A percentile compares a stretch with the other conserved stretches of the same genome.
phyloP scores from a whole-genome alignment of 345 rosid genomes.

The Xanthoceras sorbifolium region DNA sequence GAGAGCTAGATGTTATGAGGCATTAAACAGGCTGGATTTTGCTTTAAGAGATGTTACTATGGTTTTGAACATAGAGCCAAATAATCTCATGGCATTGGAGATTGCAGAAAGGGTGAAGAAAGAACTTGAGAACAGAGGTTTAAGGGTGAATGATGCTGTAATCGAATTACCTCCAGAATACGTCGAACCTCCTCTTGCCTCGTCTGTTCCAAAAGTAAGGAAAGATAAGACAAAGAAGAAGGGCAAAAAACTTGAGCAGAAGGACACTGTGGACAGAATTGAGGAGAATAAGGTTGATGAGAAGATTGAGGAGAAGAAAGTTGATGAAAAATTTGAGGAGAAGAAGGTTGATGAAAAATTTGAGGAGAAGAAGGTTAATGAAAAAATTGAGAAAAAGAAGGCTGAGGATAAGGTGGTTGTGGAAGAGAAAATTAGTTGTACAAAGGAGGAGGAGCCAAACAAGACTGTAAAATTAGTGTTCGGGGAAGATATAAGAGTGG shows the following conservation, averaged over 20 bases:
- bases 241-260: slow-evolving; percentile 36
- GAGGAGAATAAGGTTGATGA: slow-evolving; percentile 33
- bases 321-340: slow-evolving; percentile 41
- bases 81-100: slow-evolving; percentile 74
- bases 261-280: slow-evolving; percentile 27
- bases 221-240: slow-evolving; percentile 49
- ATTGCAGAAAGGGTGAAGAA: slow-evolving; percentile 66
- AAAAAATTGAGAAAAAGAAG: slow-evolving; percentile 37
- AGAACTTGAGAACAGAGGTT: slow-evolving; percentile 57
- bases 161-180: slow-evolving; percentile 78
- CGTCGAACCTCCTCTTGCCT: slow-evolving; percentile 56
- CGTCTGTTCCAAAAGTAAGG: slow-evolving; percentile 29
- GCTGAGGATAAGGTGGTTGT: slow-evolving; percentile 58
- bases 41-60: slow-evolving; percentile 67
- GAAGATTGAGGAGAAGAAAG: slow-evolving; percentile 34
- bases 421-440: slow-evolving; percentile 49
- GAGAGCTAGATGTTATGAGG: slow-evolving; percentile 90
- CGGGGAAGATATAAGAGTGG: slow-evolving; percentile 80
- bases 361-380: slow-evolving; percentile 44
- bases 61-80: slow-evolving; percentile 69
- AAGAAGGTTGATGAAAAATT: slow-evolving; percentile 53
- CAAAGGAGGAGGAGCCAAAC: slow-evolving; percentile 42
- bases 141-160: slow-evolving; percentile 54
- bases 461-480: slow-evolving; percentile 69
- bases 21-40: slow-evolving; percentile 76